Percentiles rank a stretch among this genome's conserved stretches.
These are phyloP conservation scores for Ricinus communis DNA, from an alignment of 345 rosid genomes.

Conservation along the genomic window DNA sequence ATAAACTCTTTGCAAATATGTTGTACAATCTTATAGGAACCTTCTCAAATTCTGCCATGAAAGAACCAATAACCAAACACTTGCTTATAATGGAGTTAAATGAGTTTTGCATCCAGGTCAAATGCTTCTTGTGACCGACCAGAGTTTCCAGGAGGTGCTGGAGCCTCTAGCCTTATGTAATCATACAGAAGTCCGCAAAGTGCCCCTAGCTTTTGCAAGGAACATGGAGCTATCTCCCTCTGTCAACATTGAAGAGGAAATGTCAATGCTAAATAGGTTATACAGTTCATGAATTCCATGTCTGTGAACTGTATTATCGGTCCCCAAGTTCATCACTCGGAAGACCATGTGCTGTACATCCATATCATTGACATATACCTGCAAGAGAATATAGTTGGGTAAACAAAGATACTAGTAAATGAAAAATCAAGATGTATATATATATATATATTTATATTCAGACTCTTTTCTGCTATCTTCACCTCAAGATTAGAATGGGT, in stretches of 20 bases:
- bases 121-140: conserved; percentile 4
- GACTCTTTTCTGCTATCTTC: too few species aligned
- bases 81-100: background rate
- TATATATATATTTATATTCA: too few species aligned
- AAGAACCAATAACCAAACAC: background rate
- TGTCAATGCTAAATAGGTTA: conserved; percentile 21
- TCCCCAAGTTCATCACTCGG: conserved; percentile 30
- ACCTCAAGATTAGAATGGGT: conserved; percentile 27
- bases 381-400: background rate
- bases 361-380: conserved; percentile 30
- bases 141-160: conserved; percentile 12
- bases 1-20: too few species aligned
- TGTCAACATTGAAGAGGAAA: conserved; percentile 25
- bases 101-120: conserved; percentile 8
- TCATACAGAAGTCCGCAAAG: conserved; percentile 41
- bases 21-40: too few species aligned
- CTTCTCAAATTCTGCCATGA: background rate
- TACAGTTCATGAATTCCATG: conserved; percentile 43
- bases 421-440: too few species aligned
- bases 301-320: conserved; percentile 34
- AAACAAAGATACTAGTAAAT: too few species aligned
- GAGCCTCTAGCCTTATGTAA: conserved; percentile 38
- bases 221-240: conserved; percentile 38
- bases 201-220: conserved; percentile 31
- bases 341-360: conserved; percentile 24